Conservation (phyloP, 1,284 basidiomycete genomes). For the Calocybe gambosa region DNA sequence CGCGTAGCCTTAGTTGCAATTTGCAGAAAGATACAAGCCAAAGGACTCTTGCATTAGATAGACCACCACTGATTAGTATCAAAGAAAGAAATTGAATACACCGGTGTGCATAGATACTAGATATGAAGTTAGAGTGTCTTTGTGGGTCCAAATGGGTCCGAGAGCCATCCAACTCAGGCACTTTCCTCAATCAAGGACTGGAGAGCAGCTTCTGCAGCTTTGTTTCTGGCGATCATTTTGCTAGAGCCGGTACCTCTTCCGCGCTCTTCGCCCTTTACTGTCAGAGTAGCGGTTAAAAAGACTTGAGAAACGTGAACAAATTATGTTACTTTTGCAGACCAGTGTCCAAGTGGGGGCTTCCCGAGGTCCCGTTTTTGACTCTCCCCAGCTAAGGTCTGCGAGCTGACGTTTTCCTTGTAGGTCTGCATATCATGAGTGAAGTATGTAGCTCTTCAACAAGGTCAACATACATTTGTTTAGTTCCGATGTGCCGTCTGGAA, state of each 20-base stretch:
- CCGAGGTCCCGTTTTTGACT: conserved; percentile 38
- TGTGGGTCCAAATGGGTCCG: conserved; percentile 9
- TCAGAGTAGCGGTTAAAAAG: conserved; percentile 9
- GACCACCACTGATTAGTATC: background rate
- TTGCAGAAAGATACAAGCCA: background rate
- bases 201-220: conserved; percentile 48
- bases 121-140: conserved; percentile 7
- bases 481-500: conserved; percentile 24
- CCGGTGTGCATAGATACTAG: conserved; percentile 6
- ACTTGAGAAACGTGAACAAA: conserved; percentile 6
- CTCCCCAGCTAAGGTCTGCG: conserved; percentile 48
- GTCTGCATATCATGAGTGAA: conserved; percentile 31
- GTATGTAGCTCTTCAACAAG: background rate
- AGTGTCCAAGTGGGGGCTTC: conserved; percentile 50
- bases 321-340: conserved; percentile 48
- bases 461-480: conserved; percentile 38
- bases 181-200: conserved; percentile 24
- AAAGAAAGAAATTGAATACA: background rate
- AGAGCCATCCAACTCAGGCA: conserved; percentile 9
- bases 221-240: conserved; percentile 49
- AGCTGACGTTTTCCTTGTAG: conserved; percentile 40
- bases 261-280: conserved; percentile 40
- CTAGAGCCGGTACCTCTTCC: conserved; percentile 41
- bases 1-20: conserved; percentile 2
- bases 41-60: background rate